Evolutionary conservation across 2,329 filamentous ascomycete genomes (phyloP).

Genomic region (Aspergillus oerlinghausenensis): DNA sequence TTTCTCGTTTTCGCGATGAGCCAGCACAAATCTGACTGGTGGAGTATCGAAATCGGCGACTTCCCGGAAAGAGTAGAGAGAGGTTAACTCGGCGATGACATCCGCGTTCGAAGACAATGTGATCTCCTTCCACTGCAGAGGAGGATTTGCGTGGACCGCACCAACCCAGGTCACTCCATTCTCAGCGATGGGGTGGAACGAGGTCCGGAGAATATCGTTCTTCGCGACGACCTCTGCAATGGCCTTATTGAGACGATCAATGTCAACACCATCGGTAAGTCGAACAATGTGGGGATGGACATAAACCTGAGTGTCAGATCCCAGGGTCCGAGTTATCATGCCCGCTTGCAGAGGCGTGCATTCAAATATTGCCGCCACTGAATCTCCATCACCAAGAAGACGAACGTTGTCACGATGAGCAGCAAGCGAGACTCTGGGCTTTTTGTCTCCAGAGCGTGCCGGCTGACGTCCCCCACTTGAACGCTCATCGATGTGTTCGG

Average conservation of each 20-base stretch:
- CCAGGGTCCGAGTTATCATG: constrained; percentile 67
- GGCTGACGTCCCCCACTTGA: not conserved
- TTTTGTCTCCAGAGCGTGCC: not conserved
- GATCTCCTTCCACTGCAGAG: constrained; percentile 19
- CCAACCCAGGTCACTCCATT: constrained; percentile 23
- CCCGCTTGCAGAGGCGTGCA: constrained; percentile 81
- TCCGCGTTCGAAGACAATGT: constrained; percentile 10
- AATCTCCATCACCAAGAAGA: constrained; percentile 14
- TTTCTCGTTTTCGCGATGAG: constrained; percentile 21
- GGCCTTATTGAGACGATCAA: constrained; percentile 47
- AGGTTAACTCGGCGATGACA: constrained; percentile 8
- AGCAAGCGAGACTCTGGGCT: constrained; percentile 2
- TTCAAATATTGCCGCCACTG: constrained; percentile 23
- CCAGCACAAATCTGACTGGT: constrained; percentile 34
- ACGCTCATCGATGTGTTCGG: constrained; percentile 14
- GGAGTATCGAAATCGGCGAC: constrained; percentile 18
- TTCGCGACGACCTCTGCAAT: constrained; percentile 51
- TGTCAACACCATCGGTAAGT: constrained; percentile 45
- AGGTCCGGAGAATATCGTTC: constrained; percentile 65
- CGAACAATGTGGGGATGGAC: constrained; percentile 67
- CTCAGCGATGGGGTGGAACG: constrained; percentile 24
- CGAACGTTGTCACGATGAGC: constrained; percentile 12
- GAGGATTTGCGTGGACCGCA: constrained; percentile 20
- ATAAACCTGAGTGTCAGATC: constrained; percentile 55
- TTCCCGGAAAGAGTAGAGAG: constrained; percentile 13